Conservation (phyloP, 106 monocot species). For the Xerophyta viscosa region DNA sequence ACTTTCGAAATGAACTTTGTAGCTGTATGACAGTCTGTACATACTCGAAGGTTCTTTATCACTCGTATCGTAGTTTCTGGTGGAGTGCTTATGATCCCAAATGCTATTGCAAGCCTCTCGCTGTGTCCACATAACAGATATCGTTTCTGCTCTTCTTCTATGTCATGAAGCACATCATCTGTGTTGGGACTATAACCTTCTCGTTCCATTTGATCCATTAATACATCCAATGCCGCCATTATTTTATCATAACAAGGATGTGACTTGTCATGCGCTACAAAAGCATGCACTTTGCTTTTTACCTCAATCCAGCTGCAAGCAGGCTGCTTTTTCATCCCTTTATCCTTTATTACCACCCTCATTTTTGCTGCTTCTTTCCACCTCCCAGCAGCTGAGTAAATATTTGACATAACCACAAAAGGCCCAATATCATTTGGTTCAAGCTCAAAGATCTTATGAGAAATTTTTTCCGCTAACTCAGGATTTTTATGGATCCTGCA, state of each 20-base stretch:
- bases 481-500: slow-evolving; percentile 66
- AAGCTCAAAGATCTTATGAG: slow-evolving; percentile 53
- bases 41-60: slow-evolving; percentile 78
- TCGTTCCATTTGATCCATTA: slow-evolving; percentile 48
- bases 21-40: slow-evolving; percentile 66
- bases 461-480: slow-evolving; percentile 55
- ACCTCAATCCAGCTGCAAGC: slow-evolving; percentile 83
- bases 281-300: slow-evolving; percentile 50
- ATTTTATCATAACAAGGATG: slow-evolving; percentile 54
- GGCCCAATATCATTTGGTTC: slow-evolving; percentile 52
- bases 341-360: slow-evolving; percentile 37
- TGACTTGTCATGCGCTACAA: slow-evolving; percentile 56
- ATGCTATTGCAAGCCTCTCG: slow-evolving; percentile 82
- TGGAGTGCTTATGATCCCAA: slow-evolving; percentile 74
- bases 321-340: slow-evolving; percentile 59
- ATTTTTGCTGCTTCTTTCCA: slow-evolving; percentile 74
- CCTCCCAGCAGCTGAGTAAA: slow-evolving; percentile 69
- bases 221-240: slow-evolving; percentile 28
- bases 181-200: slow-evolving; percentile 70
- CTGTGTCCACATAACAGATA: slow-evolving; percentile 54
- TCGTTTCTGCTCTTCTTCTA: slow-evolving; percentile 82
- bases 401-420: slow-evolving; percentile 73
- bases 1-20: slow-evolving; percentile 71
- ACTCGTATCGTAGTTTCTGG: slow-evolving; percentile 63
- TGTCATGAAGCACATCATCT: slow-evolving; percentile 60